Conservation (phyloP, 441 rosid genomes). For the Gossypium armourianum region DNA sequence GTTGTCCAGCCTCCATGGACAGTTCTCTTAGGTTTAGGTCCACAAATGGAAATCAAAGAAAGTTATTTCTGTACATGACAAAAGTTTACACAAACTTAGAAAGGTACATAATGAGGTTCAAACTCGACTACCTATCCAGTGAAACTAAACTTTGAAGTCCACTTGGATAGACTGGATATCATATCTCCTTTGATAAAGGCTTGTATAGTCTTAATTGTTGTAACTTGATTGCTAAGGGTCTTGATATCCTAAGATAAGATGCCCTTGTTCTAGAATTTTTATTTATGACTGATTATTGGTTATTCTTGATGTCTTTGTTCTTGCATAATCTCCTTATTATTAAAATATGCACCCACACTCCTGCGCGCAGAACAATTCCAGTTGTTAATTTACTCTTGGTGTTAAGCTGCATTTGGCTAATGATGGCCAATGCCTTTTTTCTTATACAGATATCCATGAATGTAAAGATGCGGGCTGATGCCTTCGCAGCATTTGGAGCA, state of each 20-base stretch:
- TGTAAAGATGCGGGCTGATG: constrained; percentile 70
- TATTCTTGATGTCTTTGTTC: not conserved
- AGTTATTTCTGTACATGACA: not conserved
- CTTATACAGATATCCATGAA: constrained; percentile 57
- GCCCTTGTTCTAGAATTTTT: not conserved
- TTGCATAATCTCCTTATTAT: not conserved
- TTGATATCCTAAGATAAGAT: not conserved
- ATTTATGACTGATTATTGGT: not conserved
- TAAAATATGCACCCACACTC: not conserved
- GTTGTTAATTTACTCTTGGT: constrained; percentile 9
- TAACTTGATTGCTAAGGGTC: not conserved
- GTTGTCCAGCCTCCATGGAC: not conserved
- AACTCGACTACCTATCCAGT: not conserved
- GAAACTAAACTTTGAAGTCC: not conserved
- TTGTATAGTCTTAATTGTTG: not conserved
- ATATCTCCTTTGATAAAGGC: not conserved
- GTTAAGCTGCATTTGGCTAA: constrained; percentile 4
- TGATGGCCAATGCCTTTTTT: constrained; percentile 6
- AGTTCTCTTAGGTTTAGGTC: not conserved
- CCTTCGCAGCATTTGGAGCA: constrained; percentile 84
- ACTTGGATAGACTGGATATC: not conserved
- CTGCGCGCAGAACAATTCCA: not conserved
- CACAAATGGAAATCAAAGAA: not conserved
- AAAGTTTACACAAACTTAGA: not conserved
- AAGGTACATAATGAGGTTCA: not conserved